Percentiles rank a stretch among this genome's conserved stretches.
phyloP scores from a whole-genome alignment of 345 rosid genomes.

The Anacardium occidentale region DNA sequence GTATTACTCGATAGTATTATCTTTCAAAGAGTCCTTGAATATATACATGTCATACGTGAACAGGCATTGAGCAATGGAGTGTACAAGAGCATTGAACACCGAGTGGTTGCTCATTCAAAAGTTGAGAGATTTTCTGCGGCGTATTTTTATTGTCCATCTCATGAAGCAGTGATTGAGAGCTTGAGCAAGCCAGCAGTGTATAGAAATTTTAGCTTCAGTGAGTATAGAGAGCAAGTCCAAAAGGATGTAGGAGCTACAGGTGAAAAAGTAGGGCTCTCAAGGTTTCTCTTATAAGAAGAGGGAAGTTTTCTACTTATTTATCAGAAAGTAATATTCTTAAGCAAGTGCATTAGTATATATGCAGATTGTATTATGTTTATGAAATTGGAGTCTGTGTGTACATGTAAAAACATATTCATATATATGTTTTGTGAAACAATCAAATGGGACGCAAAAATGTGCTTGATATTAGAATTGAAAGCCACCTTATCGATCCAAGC shows the following conservation, averaged over 20 bases:
- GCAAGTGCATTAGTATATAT: not conserved
- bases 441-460: not conserved
- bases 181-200: constrained; percentile 41
- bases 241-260: constrained; percentile 62
- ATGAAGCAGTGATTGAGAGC: constrained; percentile 49
- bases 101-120: constrained; percentile 52
- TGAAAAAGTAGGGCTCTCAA: constrained; percentile 69
- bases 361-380: too few relatives aligned
- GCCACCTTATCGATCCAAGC: too few relatives aligned
- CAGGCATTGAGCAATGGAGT: constrained; percentile 75
- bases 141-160: constrained; percentile 58
- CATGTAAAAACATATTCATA: not conserved
- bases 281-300: constrained; percentile 41
- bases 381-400: too few relatives aligned
- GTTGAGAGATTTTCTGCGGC: constrained; percentile 61
- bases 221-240: constrained; percentile 49
- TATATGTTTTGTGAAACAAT: not conserved
- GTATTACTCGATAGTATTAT: too few relatives aligned
- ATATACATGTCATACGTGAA: not conserved
- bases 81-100: constrained; percentile 62
- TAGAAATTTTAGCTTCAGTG: constrained; percentile 55
- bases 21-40: too few relatives aligned
- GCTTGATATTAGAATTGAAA: not conserved
- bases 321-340: not conserved
- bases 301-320: not conserved